phyloP scores from a whole-genome alignment of 768 basidiomycete species.

The Boletus tylopilopsis region DNA sequence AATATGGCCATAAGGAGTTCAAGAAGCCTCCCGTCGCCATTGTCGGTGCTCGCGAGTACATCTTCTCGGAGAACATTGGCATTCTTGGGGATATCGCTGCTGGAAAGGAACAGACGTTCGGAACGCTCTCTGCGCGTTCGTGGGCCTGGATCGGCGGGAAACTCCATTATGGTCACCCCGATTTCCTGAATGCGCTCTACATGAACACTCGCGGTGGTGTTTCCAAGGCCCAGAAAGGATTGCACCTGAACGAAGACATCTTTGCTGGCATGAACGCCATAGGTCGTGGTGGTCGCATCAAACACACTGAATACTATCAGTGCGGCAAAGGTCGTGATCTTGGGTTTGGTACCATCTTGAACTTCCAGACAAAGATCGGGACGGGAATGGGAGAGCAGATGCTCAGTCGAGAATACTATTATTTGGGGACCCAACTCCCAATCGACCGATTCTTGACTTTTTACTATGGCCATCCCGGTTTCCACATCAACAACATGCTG shows the following conservation, averaged over 20 bases:
- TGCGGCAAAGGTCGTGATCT: slow-evolving; percentile 99
- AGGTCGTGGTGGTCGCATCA: slow-evolving; percentile 94
- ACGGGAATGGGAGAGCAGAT: slow-evolving; percentile 99
- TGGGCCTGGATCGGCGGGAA: slow-evolving; percentile 99
- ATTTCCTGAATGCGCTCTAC: slow-evolving; percentile 96
- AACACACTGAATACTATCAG: slow-evolving; percentile 99
- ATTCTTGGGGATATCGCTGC: slow-evolving; percentile 98
- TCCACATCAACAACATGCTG: slow-evolving; percentile 99
- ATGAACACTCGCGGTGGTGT: slow-evolving; percentile 99
- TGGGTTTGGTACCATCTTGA: slow-evolving; percentile 97
- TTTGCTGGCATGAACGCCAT: slow-evolving; percentile 99
- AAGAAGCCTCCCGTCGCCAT: slow-evolving; percentile 89
- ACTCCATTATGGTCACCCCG: slow-evolving; percentile 98
- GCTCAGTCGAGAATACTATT: slow-evolving; percentile 99
- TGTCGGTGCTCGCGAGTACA: slow-evolving; percentile 98
- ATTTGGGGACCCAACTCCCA: slow-evolving; percentile 95
- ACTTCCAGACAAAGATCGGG: slow-evolving; percentile 99
- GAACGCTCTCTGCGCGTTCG: slow-evolving; percentile 92
- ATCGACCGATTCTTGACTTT: slow-evolving; percentile 99
- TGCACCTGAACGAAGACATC: slow-evolving; percentile 99
- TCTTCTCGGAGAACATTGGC: slow-evolving; percentile 99
- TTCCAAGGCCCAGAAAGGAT: slow-evolving; percentile 97
- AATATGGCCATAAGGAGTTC: slow-evolving; percentile 88
- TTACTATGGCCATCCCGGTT: slow-evolving; percentile 99
- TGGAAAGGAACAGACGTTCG: slow-evolving; percentile 99